These are phyloP conservation scores for Raphanus sativus DNA, from an alignment of 345 rosid species.

Conservation along the genomic window DNA sequence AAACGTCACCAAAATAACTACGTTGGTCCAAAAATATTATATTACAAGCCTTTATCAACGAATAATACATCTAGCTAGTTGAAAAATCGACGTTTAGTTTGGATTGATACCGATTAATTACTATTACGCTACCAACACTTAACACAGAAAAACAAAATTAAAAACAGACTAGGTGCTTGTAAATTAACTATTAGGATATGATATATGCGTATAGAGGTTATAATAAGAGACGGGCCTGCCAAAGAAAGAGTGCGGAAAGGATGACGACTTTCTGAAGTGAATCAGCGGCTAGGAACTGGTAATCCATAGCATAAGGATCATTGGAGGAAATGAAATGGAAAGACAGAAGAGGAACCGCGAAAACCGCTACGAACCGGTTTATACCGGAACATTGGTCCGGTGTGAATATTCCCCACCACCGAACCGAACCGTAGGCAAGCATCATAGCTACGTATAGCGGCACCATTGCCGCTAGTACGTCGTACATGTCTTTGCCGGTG, in stretches of 20 bases:
- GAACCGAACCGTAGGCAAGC: constrained; percentile 79
- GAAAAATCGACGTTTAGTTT: not conserved
- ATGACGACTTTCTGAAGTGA: constrained; percentile 73
- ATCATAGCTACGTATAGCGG: constrained; percentile 87
- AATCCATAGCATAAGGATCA: constrained; percentile 75
- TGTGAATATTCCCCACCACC: constrained; percentile 92
- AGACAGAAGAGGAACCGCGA: constrained; percentile 80
- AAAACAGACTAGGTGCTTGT: not conserved
- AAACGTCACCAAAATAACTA: not conserved
- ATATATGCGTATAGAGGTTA: not conserved
- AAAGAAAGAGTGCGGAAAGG: constrained; percentile 62
- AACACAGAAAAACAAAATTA: not conserved
- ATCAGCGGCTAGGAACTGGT: constrained; percentile 82
- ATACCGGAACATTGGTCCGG: constrained; percentile 88
- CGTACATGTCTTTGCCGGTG: constrained; percentile 70
- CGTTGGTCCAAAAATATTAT: not conserved
- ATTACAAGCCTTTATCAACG: not conserved
- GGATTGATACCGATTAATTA: not conserved
- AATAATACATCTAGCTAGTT: not conserved
- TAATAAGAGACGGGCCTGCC: constrained; percentile 48
- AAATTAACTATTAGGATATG: not conserved
- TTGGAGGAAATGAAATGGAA: constrained; percentile 83
- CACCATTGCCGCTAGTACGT: constrained; percentile 76
- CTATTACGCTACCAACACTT: not conserved
- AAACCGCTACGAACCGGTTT: constrained; percentile 83